phyloP scores from a whole-genome alignment of 257 asterid species.

The Perilla frutescens region DNA sequence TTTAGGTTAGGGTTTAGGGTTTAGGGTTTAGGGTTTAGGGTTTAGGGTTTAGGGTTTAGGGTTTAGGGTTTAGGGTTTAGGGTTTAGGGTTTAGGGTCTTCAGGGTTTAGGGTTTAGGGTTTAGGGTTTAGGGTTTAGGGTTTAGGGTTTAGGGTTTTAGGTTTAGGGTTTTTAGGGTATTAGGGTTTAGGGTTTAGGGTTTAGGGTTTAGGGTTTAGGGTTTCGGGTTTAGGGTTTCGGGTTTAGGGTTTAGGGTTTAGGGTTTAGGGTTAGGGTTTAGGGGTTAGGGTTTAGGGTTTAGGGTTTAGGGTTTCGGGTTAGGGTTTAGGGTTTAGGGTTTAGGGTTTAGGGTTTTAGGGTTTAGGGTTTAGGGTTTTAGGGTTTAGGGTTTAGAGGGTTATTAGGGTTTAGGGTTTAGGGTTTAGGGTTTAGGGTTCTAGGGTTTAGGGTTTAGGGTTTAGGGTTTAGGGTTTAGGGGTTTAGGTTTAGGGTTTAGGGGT shows the following conservation, averaged over 20 bases:
- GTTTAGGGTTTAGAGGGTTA: no score
- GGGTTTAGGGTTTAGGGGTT: conserved; percentile 43
- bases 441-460: conserved; percentile 34
- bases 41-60: conserved; percentile 16
- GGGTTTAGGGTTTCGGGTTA: conserved; percentile 13
- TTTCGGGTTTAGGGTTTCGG: conserved; percentile 22
- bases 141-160: conserved; percentile 37
- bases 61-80: conserved; percentile 36
- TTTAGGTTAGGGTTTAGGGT: no score
- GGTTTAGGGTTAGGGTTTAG: not conserved
- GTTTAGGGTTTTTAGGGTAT: conserved; percentile 2
- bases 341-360: conserved; percentile 38
- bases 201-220: conserved; percentile 41
- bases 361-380: conserved; percentile 41
- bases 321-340: conserved; percentile 30
- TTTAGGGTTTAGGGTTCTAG: not conserved
- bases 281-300: conserved; percentile 4
- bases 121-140: conserved; percentile 44
- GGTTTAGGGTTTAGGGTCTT: conserved; percentile 3
- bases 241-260: not conserved
- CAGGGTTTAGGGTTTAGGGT: no score
- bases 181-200: conserved; percentile 36
- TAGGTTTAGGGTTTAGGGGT: conserved; percentile 28
- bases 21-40: conserved; percentile 39
- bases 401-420: no score